Conservation (phyloP, 2,329 filamentous ascomycete genomes). For the Huntiella savannae region DNA sequence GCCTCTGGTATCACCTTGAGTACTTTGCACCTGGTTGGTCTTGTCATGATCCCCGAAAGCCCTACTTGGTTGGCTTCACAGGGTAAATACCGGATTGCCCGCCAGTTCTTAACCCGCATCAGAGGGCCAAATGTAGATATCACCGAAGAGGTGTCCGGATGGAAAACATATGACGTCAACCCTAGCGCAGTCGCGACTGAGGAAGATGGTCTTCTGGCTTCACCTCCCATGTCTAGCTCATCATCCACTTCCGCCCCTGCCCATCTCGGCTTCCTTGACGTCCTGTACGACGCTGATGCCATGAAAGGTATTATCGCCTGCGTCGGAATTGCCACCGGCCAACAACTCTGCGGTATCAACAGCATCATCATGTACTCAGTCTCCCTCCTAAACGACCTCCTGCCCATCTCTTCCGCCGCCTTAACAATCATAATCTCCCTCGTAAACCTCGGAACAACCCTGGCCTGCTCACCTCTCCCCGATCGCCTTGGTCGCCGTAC, state of each 20-base stretch:
- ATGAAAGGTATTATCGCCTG: slow-evolving; percentile 63
- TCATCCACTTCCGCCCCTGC: slow-evolving; percentile 12
- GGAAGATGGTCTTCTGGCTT: slow-evolving; percentile 47
- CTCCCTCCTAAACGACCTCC: slow-evolving; percentile 60
- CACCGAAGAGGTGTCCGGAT: slow-evolving; percentile 49
- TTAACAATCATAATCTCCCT: slow-evolving; percentile 76
- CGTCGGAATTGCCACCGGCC: slow-evolving; percentile 76
- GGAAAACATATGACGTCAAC: slow-evolving; percentile 22
- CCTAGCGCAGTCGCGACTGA: slow-evolving; percentile 30
- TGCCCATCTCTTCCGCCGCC: slow-evolving; percentile 63
- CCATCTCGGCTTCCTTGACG: slow-evolving; percentile 42
- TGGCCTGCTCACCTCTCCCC: slow-evolving; percentile 63
- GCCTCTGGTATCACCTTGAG: slow-evolving; percentile 53
- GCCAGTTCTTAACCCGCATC: slow-evolving; percentile 52
- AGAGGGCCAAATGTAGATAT: slow-evolving; percentile 52
- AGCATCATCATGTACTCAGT: slow-evolving; percentile 98
- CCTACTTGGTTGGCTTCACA: slow-evolving; percentile 68
- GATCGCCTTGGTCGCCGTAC: slow-evolving; percentile 77
- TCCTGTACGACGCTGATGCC: slow-evolving; percentile 47
- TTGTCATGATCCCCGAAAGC: slow-evolving; percentile 69
- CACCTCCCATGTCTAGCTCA: slow-evolving; percentile 5
- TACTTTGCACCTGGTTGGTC: slow-evolving; percentile 43
- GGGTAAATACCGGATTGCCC: slow-evolving; percentile 41
- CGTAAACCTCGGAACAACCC: slow-evolving; percentile 70
- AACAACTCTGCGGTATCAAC: slow-evolving; percentile 90